phyloP scores from a whole-genome alignment of 1,284 basidiomycete genomes.

The Marasmius sp. region DNA sequence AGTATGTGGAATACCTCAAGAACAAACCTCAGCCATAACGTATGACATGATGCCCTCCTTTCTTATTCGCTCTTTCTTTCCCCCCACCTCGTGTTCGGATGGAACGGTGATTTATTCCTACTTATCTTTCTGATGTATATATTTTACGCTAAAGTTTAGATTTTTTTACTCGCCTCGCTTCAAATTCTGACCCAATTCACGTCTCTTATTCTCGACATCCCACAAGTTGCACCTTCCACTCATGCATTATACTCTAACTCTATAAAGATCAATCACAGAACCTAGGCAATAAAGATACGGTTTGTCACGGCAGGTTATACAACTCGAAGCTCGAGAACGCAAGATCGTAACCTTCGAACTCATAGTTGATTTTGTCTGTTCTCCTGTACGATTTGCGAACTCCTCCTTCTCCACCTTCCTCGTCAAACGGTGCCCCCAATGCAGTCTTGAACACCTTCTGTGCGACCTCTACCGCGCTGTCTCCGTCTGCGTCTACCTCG shows the following conservation, averaged over 20 bases:
- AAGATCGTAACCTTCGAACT: constrained; percentile 94
- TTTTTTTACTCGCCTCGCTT: too few species aligned
- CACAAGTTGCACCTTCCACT: too few species aligned
- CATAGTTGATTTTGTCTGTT: constrained; percentile 97
- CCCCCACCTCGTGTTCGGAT: background rate
- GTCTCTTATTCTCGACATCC: too few species aligned
- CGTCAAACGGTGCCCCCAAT: constrained; percentile 30
- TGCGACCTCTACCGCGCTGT: constrained; percentile 61
- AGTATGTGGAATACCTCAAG: constrained; percentile 74
- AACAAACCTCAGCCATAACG: background rate
- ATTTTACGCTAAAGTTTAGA: too few species aligned
- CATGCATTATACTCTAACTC: too few species aligned
- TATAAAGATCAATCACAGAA: background rate
- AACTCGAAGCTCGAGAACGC: constrained; percentile 89
- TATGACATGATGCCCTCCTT: background rate
- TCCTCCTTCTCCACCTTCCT: constrained; percentile 10
- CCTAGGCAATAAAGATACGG: background rate
- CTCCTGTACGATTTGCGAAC: constrained; percentile 50
- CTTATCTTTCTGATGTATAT: background rate
- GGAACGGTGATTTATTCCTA: background rate
- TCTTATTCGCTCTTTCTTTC: background rate
- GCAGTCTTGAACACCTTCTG: constrained; percentile 70
- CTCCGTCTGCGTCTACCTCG: constrained; percentile 47
- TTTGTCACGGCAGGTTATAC: constrained; percentile 7
- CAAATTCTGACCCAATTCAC: too few species aligned